phyloP scores from a whole-genome alignment of 106 monocot genomes.

The Gastrodia elata region DNA sequence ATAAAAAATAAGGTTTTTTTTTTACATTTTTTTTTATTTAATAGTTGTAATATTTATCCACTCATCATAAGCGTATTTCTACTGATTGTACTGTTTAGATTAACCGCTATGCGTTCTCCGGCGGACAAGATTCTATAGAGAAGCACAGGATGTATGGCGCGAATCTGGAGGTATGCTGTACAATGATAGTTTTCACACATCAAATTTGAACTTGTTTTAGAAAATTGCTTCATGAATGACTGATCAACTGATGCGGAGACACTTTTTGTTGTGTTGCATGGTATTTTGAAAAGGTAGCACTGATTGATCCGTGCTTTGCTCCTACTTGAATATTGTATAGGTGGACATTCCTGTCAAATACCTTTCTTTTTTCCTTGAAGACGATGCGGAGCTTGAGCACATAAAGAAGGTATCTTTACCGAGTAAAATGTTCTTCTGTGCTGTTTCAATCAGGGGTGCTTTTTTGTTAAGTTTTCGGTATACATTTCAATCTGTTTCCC shows the following conservation, averaged over 20 bases:
- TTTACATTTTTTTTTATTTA: background rate
- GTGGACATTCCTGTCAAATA: conserved; percentile 94
- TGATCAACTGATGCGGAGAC: background rate
- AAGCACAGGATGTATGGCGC: conserved; percentile 91
- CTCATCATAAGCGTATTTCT: background rate
- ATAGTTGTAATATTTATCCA: background rate
- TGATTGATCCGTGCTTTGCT: background rate
- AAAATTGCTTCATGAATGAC: conserved; percentile 1
- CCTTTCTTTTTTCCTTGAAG: conserved; percentile 91
- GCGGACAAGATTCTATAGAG: conserved; percentile 90
- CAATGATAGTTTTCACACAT: background rate
- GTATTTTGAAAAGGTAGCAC: background rate
- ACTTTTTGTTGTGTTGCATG: background rate
- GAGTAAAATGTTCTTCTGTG: background rate
- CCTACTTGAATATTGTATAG: conserved; percentile 19
- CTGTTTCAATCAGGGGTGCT: background rate
- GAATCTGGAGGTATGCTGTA: conserved; percentile 69
- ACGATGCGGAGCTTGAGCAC: conserved; percentile 72
- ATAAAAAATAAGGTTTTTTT: conserved; percentile 85
- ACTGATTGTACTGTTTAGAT: conserved; percentile 32
- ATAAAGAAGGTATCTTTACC: conserved; percentile 67
- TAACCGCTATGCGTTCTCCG: conserved; percentile 92
- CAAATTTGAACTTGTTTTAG: background rate
- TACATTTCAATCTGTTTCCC: background rate
- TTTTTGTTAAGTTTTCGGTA: background rate